A percentile compares a stretch with the other conserved stretches of the same genome.
These are phyloP conservation scores for Candida berthetii DNA, from an alignment of 805 yeast species.

Conservation along the genomic window DNA sequence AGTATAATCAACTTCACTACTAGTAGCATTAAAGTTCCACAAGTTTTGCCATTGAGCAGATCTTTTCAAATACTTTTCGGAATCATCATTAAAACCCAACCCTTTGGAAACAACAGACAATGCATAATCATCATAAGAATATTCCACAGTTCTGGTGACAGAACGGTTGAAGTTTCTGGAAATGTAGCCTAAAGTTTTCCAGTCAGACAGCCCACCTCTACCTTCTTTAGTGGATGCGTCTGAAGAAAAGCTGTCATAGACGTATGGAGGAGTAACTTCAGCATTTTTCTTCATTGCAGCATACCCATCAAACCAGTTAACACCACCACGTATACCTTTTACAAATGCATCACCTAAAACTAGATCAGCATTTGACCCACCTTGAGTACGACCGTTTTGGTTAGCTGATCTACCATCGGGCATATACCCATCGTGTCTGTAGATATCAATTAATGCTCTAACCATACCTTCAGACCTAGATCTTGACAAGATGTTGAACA, in stretches of 20 bases:
- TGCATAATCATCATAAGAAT: constrained; percentile 29
- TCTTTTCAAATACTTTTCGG: constrained; percentile 23
- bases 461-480: constrained; percentile 22
- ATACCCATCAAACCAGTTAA: constrained; percentile 26
- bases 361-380: constrained; percentile 31
- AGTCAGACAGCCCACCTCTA: constrained; percentile 28
- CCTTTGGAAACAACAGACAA: constrained; percentile 27
- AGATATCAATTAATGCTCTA: constrained; percentile 22
- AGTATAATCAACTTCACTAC: constrained; percentile 14
- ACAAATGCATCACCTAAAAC: constrained; percentile 29
- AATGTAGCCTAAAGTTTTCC: constrained; percentile 26
- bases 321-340: constrained; percentile 17
- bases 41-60: constrained; percentile 29
- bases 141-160: constrained; percentile 30
- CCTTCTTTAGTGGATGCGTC: constrained; percentile 27
- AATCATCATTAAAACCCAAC: constrained; percentile 16
- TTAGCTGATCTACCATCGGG: constrained; percentile 32
- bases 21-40: constrained; percentile 25
- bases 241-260: constrained; percentile 20
- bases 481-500: constrained; percentile 24
- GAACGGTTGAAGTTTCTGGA: constrained; percentile 26
- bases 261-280: constrained; percentile 26
- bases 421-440: constrained; percentile 27
- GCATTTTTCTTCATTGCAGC: constrained; percentile 29
- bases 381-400: constrained; percentile 31